These are phyloP conservation scores for Mycena venus DNA, from an alignment of 768 basidiomycete genomes.

Conservation along the genomic window DNA sequence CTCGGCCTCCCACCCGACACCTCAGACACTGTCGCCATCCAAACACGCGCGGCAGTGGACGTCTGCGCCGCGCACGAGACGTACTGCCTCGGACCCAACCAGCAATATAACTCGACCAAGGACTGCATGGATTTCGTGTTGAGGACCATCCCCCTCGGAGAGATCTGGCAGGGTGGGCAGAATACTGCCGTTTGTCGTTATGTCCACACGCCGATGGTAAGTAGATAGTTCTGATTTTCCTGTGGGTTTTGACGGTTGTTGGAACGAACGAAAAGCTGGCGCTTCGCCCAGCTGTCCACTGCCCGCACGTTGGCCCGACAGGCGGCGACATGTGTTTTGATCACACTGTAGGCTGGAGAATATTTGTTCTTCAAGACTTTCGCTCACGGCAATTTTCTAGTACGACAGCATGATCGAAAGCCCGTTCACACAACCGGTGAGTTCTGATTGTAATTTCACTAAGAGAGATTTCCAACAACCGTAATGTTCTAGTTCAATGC, in stretches of 20 bases:
- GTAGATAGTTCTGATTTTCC: no score
- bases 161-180: slow-evolving; percentile 15
- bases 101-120: slow-evolving; percentile 1
- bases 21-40: neutral
- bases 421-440: neutral
- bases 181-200: slow-evolving; percentile 14
- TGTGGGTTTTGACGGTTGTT: no score
- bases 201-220: slow-evolving; percentile 7
- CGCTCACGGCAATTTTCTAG: neutral
- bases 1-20: neutral
- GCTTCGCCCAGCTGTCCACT: slow-evolving; percentile 3
- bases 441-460: neutral
- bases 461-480: no score
- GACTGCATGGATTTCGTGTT: neutral
- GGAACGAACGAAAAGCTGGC: no score
- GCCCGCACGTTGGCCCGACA: slow-evolving; percentile 4
- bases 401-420: neutral
- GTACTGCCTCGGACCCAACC: neutral
- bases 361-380: no score
- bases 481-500: neutral
- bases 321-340: slow-evolving; percentile 19
- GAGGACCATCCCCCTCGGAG: neutral
- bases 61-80: neutral
- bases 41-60: neutral
- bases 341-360: neutral